Conservation (phyloP, 441 rosid species). For the Brassica balearica region DNA sequence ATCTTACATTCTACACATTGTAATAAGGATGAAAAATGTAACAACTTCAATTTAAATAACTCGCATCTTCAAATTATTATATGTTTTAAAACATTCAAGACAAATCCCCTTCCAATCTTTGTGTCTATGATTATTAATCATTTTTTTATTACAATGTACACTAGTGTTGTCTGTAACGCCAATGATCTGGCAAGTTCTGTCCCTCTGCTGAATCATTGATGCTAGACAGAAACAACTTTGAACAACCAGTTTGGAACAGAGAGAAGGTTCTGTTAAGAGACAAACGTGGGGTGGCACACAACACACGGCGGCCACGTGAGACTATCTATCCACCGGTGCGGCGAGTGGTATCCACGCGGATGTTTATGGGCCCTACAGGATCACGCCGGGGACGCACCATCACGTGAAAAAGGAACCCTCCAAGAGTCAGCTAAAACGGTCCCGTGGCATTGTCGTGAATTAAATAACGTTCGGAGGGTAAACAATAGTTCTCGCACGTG, state of each 20-base stretch:
- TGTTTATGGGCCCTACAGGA: slow-evolving; percentile 33
- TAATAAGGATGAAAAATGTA: slow-evolving; percentile 3
- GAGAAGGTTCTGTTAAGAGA: slow-evolving; percentile 44
- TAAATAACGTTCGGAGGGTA: not conserved
- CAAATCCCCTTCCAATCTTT: not conserved
- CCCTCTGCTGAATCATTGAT: slow-evolving; percentile 24
- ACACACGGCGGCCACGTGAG: slow-evolving; percentile 44
- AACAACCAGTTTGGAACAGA: slow-evolving; percentile 46
- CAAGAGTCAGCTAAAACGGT: slow-evolving; percentile 38
- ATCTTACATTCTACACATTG: not conserved
- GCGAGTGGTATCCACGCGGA: slow-evolving; percentile 37
- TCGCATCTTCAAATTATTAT: not conserved
- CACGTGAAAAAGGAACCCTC: slow-evolving; percentile 46
- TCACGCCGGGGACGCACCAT: slow-evolving; percentile 43
- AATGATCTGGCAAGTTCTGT: slow-evolving; percentile 44
- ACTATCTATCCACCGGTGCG: slow-evolving; percentile 38
- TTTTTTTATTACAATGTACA: not conserved
- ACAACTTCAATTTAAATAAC: not conserved
- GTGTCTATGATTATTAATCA: not conserved
- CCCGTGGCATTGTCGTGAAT: slow-evolving; percentile 35
- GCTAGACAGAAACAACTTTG: slow-evolving; percentile 39
- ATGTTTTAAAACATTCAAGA: not conserved
- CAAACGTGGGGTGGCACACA: slow-evolving; percentile 42
- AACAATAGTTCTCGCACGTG: not conserved
- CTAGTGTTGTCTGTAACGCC: slow-evolving; percentile 26